Evolutionary conservation across 305 asterid species (phyloP).

Genomic region (Solanum hybrid): DNA sequence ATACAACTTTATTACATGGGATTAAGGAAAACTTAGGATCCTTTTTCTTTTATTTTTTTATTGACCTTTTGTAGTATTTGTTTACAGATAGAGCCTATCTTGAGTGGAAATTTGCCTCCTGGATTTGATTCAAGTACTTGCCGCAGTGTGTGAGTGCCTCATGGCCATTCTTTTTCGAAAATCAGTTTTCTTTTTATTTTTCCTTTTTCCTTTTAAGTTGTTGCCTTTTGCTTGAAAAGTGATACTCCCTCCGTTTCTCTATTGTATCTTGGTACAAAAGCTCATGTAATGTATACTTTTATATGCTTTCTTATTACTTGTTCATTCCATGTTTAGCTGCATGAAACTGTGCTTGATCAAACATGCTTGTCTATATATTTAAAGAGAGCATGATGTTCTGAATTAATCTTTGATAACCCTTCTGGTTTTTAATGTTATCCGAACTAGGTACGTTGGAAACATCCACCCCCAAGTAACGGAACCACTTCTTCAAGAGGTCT

Average conservation of each 20-base stretch:
- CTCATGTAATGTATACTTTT: neutral
- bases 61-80: neutral
- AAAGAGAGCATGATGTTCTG: neutral
- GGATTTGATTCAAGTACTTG: conserved; percentile 84
- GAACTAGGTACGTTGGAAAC: conserved; percentile 79
- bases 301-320: neutral
- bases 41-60: neutral
- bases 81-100: conserved; percentile 87
- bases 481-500: conserved; percentile 90
- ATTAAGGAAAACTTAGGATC: neutral
- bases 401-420: neutral
- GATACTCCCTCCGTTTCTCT: neutral
- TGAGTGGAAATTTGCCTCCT: conserved; percentile 90
- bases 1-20: neutral
- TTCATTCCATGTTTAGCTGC: neutral
- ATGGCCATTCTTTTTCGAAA: conserved; percentile 1
- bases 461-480: conserved; percentile 84
- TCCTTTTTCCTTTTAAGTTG: neutral
- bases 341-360: neutral
- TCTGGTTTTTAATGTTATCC: neutral
- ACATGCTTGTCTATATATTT: neutral
- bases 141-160: conserved; percentile 87
- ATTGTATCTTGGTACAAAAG: neutral
- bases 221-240: conserved; percentile 10
- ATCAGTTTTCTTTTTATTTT: neutral